A percentile compares a stretch with the other conserved stretches of the same genome.
Conservation (phyloP, 2,329 filamentous ascomycete genomes). For the Colletotrichum sp. region DNA sequence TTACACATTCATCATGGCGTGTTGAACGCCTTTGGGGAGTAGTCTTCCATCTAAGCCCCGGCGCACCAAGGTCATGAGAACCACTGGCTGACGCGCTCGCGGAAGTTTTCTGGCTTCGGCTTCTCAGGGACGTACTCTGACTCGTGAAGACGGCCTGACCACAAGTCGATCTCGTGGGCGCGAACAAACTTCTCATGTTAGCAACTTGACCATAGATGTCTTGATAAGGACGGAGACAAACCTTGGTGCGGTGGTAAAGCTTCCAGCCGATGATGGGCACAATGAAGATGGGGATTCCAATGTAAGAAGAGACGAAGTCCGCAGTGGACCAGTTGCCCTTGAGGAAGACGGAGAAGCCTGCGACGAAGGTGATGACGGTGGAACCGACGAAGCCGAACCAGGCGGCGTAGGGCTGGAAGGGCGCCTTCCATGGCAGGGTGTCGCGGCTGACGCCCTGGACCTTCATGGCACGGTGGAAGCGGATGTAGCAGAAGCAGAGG, state of each 20-base stretch:
- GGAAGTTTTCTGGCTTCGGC: slow-evolving; percentile 8
- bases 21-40: not conserved
- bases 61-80: not conserved
- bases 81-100: slow-evolving; percentile 12
- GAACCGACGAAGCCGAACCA: slow-evolving; percentile 50
- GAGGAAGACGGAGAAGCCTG: slow-evolving; percentile 71
- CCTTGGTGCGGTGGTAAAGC: slow-evolving; percentile 24
- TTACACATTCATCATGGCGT: not conserved
- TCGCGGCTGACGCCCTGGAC: slow-evolving; percentile 37
- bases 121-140: slow-evolving; percentile 10
- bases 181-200: slow-evolving; percentile 23
- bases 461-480: slow-evolving; percentile 45
- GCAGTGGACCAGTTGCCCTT: slow-evolving; percentile 58
- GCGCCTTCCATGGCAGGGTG: slow-evolving; percentile 46
- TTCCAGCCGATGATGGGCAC: slow-evolving; percentile 46
- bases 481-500: slow-evolving; percentile 47
- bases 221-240: not conserved
- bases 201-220: not conserved
- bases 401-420: slow-evolving; percentile 46
- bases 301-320: slow-evolving; percentile 66
- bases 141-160: slow-evolving; percentile 27
- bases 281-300: slow-evolving; percentile 68
- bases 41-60: not conserved
- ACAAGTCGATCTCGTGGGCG: slow-evolving; percentile 28
- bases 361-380: slow-evolving; percentile 50